phyloP scores from a whole-genome alignment of 345 rosid genomes.

The Moricandia moricandioides region DNA sequence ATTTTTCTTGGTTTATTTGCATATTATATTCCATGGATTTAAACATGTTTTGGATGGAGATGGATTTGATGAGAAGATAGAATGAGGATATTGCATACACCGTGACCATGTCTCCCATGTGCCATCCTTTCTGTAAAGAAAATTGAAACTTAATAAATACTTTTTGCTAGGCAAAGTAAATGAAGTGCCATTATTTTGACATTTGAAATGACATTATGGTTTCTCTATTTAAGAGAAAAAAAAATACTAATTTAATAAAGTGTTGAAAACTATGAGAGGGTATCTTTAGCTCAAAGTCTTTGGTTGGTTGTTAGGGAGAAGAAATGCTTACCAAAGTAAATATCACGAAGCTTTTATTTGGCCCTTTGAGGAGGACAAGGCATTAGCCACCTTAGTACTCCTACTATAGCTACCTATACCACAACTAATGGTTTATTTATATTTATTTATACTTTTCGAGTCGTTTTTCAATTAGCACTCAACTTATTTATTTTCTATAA shows the following conservation, averaged over 20 bases:
- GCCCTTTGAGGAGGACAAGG: slow-evolving; percentile 37
- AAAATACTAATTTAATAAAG: slow-evolving; percentile 30
- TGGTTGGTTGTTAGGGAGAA: slow-evolving; percentile 85
- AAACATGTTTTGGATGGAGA: slow-evolving; percentile 27
- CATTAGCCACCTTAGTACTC: slow-evolving; percentile 23
- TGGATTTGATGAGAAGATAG: slow-evolving; percentile 39
- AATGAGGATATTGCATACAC: slow-evolving; percentile 67
- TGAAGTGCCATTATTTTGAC: slow-evolving; percentile 22
- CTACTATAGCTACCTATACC: slow-evolving; percentile 15
- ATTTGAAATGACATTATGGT: slow-evolving; percentile 29
- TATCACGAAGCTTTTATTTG: slow-evolving; percentile 41
- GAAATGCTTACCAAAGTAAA: slow-evolving; percentile 42
- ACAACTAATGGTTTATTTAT: background rate
- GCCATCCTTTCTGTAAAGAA: slow-evolving; percentile 87
- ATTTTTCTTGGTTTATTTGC: background rate
- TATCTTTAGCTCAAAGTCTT: slow-evolving; percentile 40
- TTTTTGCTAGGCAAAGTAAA: slow-evolving; percentile 49
- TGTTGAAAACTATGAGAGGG: slow-evolving; percentile 35
- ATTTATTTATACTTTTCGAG: background rate
- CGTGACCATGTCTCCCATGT: slow-evolving; percentile 77
- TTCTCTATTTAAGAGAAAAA: background rate
- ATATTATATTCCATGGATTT: slow-evolving; percentile 29
- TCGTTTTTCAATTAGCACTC: background rate
- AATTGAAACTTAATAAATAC: slow-evolving; percentile 30
- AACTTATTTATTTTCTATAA: background rate